These are phyloP conservation scores for Penicillium tannophilum DNA, from an alignment of 495 filamentous ascomycete genomes.

Conservation along the genomic window DNA sequence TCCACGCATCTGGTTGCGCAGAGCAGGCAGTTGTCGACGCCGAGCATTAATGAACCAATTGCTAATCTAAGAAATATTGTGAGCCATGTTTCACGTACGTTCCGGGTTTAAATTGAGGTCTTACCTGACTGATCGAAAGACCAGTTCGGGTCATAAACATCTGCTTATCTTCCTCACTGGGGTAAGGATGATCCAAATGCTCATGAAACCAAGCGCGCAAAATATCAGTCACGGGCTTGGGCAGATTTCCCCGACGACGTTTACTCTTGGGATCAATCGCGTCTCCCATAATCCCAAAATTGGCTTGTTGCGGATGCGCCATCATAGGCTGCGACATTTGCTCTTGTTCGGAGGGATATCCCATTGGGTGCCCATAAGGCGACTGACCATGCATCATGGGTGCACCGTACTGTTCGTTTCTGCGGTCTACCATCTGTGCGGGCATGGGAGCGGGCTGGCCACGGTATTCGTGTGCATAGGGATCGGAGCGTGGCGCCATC, in stretches of 20 bases:
- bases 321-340: slow-evolving; percentile 33
- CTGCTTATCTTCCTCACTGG: slow-evolving; percentile 89
- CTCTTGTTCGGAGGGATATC: slow-evolving; percentile 37
- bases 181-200: slow-evolving; percentile 82
- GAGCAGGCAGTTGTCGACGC: slow-evolving; percentile 70
- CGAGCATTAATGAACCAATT: slow-evolving; percentile 98
- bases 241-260: slow-evolving; percentile 78
- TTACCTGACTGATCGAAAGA: slow-evolving; percentile 77
- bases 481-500: slow-evolving; percentile 34
- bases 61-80: slow-evolving; percentile 60
- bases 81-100: background rate
- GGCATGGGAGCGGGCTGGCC: slow-evolving; percentile 18
- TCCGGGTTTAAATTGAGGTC: slow-evolving; percentile 5
- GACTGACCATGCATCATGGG: slow-evolving; percentile 34
- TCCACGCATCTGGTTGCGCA: slow-evolving; percentile 58
- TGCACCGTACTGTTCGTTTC: slow-evolving; percentile 29
- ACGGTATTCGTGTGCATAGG: slow-evolving; percentile 34
- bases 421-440: slow-evolving; percentile 27
- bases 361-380: slow-evolving; percentile 36
- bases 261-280: slow-evolving; percentile 51
- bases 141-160: slow-evolving; percentile 74
- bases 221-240: slow-evolving; percentile 81
- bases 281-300: slow-evolving; percentile 50
- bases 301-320: slow-evolving; percentile 39
- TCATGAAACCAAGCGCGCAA: slow-evolving; percentile 78